Percentiles rank a stretch among this genome's conserved stretches.
These are phyloP conservation scores for Vickermania ingenoplastis DNA, from an alignment of 208 protist genomes.

Conservation along the genomic window DNA sequence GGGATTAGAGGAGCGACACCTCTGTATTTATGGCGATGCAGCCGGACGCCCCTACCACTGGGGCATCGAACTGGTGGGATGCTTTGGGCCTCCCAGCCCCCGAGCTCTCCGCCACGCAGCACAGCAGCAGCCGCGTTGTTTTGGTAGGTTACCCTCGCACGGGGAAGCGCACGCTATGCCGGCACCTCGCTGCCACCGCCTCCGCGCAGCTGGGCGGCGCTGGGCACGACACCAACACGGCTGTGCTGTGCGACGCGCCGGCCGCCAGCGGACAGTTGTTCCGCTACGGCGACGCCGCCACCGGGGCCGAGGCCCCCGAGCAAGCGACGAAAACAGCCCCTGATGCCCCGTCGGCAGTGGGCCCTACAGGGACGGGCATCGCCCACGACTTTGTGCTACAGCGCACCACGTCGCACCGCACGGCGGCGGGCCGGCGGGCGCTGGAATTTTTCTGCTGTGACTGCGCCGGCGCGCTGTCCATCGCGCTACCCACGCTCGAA, in stretches of 20 bases:
- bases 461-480: conserved; percentile 48
- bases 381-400: not conserved
- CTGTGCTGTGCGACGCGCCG: conserved; percentile 37
- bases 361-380: conserved; percentile 2
- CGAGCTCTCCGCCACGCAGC: conserved; percentile 25
- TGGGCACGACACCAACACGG: not conserved
- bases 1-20: too few species aligned
- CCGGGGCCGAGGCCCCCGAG: not conserved
- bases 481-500: conserved; percentile 58
- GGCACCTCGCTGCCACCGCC: conserved; percentile 48
- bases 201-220: conserved; percentile 15
- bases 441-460: conserved; percentile 85
- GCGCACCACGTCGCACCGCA: not conserved
- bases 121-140: conserved; percentile 37
- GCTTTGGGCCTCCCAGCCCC: conserved; percentile 35
- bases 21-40: too few species aligned
- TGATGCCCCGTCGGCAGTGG: not conserved
- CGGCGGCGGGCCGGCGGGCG: conserved; percentile 13
- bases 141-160: conserved; percentile 55
- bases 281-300: conserved; percentile 2
- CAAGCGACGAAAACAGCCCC: not conserved
- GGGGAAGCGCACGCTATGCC: conserved; percentile 69
- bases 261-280: conserved; percentile 49
- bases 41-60: too few species aligned
- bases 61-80: too few species aligned